Evolutionary conservation across 176 grass and related monocot species (phyloP).

Genomic region (Lolium rigidum): DNA sequence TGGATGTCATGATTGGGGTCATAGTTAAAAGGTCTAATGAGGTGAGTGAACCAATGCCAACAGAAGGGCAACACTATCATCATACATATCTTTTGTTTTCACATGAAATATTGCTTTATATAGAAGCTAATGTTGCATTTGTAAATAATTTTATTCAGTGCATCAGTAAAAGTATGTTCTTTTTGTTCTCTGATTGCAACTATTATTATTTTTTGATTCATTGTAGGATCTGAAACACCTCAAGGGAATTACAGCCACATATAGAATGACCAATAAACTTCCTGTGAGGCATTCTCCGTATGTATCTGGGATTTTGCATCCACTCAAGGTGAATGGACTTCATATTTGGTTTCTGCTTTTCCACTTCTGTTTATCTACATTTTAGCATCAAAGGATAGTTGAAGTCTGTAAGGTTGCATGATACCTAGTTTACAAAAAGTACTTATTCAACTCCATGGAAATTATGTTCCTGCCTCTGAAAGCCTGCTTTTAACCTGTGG

Average conservation of each 20-base stretch:
- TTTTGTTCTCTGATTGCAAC: slow-evolving; percentile 24
- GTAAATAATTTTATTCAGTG: background rate
- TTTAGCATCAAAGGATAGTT: background rate
- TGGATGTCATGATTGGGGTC: slow-evolving; percentile 84
- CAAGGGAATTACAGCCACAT: slow-evolving; percentile 94
- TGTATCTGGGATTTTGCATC: slow-evolving; percentile 86
- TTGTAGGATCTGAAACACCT: slow-evolving; percentile 90
- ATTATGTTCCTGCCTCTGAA: background rate
- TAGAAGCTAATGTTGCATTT: background rate
- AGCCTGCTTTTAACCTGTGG: background rate
- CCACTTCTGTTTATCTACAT: slow-evolving; percentile 17
- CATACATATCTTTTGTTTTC: background rate
- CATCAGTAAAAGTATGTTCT: background rate
- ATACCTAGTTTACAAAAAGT: background rate
- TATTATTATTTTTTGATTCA: slow-evolving; percentile 12
- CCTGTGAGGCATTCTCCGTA: slow-evolving; percentile 94
- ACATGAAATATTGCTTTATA: slow-evolving; percentile 5
- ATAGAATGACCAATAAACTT: slow-evolving; percentile 99
- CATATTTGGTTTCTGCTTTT: slow-evolving; percentile 40
- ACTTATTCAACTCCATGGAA: background rate
- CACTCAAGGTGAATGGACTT: slow-evolving; percentile 78
- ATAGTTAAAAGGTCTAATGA: slow-evolving; percentile 94
- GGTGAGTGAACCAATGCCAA: slow-evolving; percentile 49
- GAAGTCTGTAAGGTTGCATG: background rate
- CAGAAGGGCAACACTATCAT: background rate